Evolutionary conservation across 129 eudicot species (phyloP).

Genomic region (Cynara cardunculus): DNA sequence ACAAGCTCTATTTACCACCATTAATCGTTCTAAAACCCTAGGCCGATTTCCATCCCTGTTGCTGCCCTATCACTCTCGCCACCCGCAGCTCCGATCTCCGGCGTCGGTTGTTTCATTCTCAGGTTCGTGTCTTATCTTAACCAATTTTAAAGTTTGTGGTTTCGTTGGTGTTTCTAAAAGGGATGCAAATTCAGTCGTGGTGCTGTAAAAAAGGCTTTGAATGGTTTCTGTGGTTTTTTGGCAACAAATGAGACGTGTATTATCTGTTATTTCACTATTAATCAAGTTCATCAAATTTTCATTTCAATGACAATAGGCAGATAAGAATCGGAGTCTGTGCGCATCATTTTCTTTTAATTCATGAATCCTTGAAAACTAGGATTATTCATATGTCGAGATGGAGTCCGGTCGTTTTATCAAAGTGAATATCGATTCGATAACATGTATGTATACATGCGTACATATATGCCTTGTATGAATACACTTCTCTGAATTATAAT

Average conservation of each 20-base stretch:
- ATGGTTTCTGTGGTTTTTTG: conserved; percentile 32
- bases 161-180: conserved; percentile 22
- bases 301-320: not conserved
- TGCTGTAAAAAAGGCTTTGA: conserved; percentile 46
- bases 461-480: not conserved
- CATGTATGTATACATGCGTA: not conserved
- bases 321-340: not conserved
- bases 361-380: not conserved
- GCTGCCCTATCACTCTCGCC: not conserved
- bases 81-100: not conserved
- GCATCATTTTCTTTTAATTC: not conserved
- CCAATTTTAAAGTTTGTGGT: conserved; percentile 52
- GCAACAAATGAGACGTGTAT: not conserved
- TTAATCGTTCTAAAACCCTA: not conserved
- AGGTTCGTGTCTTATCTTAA: conserved; percentile 10
- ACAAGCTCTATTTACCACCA: not conserved
- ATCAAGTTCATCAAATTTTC: not conserved
- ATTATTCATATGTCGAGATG: not conserved
- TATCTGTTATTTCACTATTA: not conserved
- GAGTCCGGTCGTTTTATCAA: too few relatives aligned
- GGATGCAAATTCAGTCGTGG: conserved; percentile 50
- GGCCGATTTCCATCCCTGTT: not conserved
- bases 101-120: not conserved
- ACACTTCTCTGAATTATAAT: not conserved
- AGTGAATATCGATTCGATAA: not conserved